These are phyloP conservation scores for Bisporella sp. DNA, from an alignment of 2,329 filamentous ascomycete species.

Conservation along the genomic window DNA sequence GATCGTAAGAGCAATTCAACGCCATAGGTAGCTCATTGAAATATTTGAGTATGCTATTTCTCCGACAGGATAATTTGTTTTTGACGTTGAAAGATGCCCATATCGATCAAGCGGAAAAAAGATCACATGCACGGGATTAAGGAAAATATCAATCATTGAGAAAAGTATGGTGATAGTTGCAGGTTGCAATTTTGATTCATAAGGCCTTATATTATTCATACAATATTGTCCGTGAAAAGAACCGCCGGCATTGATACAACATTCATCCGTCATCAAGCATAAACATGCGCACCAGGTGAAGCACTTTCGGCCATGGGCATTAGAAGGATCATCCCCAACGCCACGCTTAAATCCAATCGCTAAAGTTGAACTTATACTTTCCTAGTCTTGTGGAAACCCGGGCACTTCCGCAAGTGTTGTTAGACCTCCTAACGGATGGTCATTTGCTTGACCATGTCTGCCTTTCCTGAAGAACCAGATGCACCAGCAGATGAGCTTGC, in stretches of 20 bases:
- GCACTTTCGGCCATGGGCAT: slow-evolving; percentile 43
- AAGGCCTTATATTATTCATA: no score
- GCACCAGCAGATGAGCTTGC: slow-evolving; percentile 56
- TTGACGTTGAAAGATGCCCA: no score
- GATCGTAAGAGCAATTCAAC: no score
- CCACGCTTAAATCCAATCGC: slow-evolving; percentile 44
- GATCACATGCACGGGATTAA: no score
- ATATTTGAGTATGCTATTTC: no score
- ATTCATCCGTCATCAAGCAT: slow-evolving; percentile 25
- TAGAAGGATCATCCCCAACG: slow-evolving; percentile 39
- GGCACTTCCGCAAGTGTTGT: slow-evolving; percentile 19
- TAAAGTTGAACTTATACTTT: slow-evolving; percentile 32
- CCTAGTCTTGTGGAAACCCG: slow-evolving; percentile 20
- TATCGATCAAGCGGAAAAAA: no score
- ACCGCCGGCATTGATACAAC: neutral
- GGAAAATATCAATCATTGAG: no score
- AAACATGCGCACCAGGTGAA: slow-evolving; percentile 29
- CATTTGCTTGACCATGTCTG: slow-evolving; percentile 89
- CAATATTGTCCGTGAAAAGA: no score
- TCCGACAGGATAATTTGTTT: no score
- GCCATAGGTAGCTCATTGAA: no score
- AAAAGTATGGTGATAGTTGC: no score
- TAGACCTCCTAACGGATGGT: slow-evolving; percentile 64
- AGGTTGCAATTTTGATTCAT: no score
- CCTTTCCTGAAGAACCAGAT: slow-evolving; percentile 67